Evolutionary conservation across 768 basidiomycete genomes (phyloP).

Genomic region (Pleurotus citrinopileatus): DNA sequence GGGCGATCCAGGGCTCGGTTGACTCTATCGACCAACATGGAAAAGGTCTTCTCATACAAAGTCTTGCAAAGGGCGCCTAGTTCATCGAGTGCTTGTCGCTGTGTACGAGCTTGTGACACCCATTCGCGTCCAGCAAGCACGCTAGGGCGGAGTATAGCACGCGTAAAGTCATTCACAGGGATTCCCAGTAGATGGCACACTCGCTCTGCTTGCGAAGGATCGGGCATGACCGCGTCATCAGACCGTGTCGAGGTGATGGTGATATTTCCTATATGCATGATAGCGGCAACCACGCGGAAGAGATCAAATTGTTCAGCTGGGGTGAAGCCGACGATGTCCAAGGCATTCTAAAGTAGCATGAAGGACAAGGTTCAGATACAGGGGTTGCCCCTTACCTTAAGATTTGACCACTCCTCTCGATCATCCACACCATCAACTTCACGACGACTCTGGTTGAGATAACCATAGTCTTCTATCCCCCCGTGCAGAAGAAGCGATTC

Average conservation of each 20-base stretch:
- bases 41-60: conserved; percentile 96
- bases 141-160: conserved; percentile 84
- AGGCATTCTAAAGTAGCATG: conserved; percentile 54
- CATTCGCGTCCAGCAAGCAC: conserved; percentile 95
- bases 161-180: conserved; percentile 82
- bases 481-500: conserved; percentile 75
- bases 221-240: conserved; percentile 76
- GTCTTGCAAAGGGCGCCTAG: conserved; percentile 90
- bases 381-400: conserved; percentile 52
- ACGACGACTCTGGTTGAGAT: conserved; percentile 82
- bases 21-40: conserved; percentile 89
- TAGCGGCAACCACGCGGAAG: conserved; percentile 90
- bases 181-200: conserved; percentile 92
- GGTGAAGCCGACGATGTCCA: conserved; percentile 89
- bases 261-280: conserved; percentile 96
- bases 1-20: conserved; percentile 94
- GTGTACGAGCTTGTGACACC: conserved; percentile 91
- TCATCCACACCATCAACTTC: conserved; percentile 98
- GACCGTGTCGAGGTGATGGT: conserved; percentile 72
- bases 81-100: conserved; percentile 91
- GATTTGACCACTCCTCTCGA: conserved; percentile 76
- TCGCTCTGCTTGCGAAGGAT: conserved; percentile 82
- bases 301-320: conserved; percentile 83
- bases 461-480: conserved; percentile 80
- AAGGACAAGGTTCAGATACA: neutral